Conservation (phyloP, 257 asterid genomes). For the Solanum chmielewskii region DNA sequence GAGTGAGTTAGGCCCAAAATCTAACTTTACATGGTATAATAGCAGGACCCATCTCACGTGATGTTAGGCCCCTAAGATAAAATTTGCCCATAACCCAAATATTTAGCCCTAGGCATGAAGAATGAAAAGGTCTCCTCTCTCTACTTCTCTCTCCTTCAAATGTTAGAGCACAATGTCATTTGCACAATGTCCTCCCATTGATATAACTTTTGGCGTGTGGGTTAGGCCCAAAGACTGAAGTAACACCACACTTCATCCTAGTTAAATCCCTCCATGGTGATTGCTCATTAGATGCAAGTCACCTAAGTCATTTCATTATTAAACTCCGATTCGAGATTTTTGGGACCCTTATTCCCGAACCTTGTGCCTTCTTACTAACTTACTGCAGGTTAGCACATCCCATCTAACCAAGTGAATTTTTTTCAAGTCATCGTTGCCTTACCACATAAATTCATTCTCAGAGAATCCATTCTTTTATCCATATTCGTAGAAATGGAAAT, state of each 20-base stretch:
- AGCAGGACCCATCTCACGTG: neutral
- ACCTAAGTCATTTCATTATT: neutral
- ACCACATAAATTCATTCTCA: neutral
- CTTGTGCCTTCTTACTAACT: neutral
- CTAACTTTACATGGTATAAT: neutral
- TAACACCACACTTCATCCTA: neutral
- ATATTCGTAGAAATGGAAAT: neutral
- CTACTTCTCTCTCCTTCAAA: too few relatives aligned
- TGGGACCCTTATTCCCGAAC: neutral
- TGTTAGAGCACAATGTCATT: too few relatives aligned
- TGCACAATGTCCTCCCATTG: neutral
- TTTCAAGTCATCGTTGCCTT: neutral
- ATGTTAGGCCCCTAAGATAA: neutral
- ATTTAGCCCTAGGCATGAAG: neutral
- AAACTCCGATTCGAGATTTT: neutral
- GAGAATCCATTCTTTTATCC: neutral
- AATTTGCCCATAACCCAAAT: neutral
- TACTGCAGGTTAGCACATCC: neutral
- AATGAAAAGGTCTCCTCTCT: neutral
- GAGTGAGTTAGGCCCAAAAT: neutral
- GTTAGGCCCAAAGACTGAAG: neutral
- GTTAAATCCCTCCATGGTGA: neutral
- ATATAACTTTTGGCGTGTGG: neutral
- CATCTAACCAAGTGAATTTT: neutral
- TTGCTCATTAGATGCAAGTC: neutral